Evolutionary conservation across 176 grass and related monocot genomes (phyloP).

Genomic region (Oryza coarctata): DNA sequence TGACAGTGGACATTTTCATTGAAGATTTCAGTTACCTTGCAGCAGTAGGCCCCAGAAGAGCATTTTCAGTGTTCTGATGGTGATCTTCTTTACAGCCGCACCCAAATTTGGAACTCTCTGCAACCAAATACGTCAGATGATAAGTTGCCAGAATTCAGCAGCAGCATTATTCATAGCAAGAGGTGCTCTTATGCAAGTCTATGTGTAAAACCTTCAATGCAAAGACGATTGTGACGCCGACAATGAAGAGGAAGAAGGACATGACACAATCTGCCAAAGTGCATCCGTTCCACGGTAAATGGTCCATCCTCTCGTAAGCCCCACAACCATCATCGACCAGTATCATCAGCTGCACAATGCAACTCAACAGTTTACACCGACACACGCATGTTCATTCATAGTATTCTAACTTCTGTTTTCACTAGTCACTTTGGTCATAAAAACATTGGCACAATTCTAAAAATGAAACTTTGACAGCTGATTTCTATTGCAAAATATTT

Average conservation of each 20-base stretch:
- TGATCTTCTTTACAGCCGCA: slow-evolving; percentile 44
- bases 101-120: slow-evolving; percentile 59
- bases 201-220: slow-evolving; percentile 69
- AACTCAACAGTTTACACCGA: not conserved
- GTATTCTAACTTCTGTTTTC: not conserved
- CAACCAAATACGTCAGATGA: not conserved
- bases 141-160: not conserved
- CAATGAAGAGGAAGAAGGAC: slow-evolving; percentile 98
- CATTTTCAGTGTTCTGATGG: slow-evolving; percentile 61
- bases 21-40: slow-evolving; percentile 43
- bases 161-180: not conserved
- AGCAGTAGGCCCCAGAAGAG: slow-evolving; percentile 73
- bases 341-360: slow-evolving; percentile 71
- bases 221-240: slow-evolving; percentile 83
- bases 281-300: slow-evolving; percentile 85
- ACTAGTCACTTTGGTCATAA: not conserved
- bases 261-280: slow-evolving; percentile 91
- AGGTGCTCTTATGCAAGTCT: not conserved
- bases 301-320: slow-evolving; percentile 71
- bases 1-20: not conserved
- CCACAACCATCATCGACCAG: slow-evolving; percentile 82
- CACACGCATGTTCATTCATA: not conserved
- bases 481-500: not conserved
- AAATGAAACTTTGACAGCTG: too few species aligned
- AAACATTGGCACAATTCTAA: too few species aligned